Percentiles rank a stretch among this genome's conserved stretches.
Conservation (phyloP, 2,329 filamentous ascomycete species). For the Triangularia setosa region DNA sequence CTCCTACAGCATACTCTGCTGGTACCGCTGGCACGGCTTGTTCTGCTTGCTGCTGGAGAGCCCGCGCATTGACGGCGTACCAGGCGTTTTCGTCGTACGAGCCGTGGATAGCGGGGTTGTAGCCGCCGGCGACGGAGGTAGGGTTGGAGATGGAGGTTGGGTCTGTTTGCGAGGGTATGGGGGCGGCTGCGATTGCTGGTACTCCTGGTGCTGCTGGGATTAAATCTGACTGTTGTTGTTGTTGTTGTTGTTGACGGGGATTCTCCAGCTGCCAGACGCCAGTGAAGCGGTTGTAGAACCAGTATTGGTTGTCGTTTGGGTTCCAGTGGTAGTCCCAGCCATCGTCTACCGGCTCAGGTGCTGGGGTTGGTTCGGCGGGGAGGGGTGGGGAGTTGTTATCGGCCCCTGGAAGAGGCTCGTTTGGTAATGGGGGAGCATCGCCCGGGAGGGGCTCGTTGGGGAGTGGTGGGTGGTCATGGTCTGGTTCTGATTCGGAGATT, state of each 20-base stretch:
- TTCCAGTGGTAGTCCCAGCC: slow-evolving; percentile 86
- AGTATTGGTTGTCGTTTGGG: slow-evolving; percentile 62
- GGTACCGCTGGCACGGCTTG: slow-evolving; percentile 7
- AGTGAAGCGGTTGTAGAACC: slow-evolving; percentile 82
- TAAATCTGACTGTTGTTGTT: slow-evolving; percentile 28
- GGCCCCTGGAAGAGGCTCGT: slow-evolving; percentile 22
- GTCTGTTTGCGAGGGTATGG: slow-evolving; percentile 9
- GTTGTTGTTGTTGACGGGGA: slow-evolving; percentile 58
- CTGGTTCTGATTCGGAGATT: slow-evolving; percentile 9
- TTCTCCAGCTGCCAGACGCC: slow-evolving; percentile 79
- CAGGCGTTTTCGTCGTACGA: slow-evolving; percentile 95
- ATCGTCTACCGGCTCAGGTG: slow-evolving; percentile 51
- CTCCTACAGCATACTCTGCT: slow-evolving; percentile 61
- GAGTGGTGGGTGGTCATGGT: slow-evolving; percentile 9
- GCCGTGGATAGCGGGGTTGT: slow-evolving; percentile 94
- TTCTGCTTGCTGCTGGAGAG: slow-evolving; percentile 31
- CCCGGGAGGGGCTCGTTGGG: slow-evolving; percentile 12
- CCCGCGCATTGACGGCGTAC: slow-evolving; percentile 64
- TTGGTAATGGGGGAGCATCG: slow-evolving; percentile 22
- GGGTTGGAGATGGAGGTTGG: slow-evolving; percentile 26
- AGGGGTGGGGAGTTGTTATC: slow-evolving; percentile 35
- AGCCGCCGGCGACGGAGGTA: slow-evolving; percentile 61
- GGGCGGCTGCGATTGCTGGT: slow-evolving; percentile 8
- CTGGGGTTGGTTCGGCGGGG: slow-evolving; percentile 40
- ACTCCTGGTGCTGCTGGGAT: slow-evolving; percentile 12